Percentiles rank a stretch among this genome's conserved stretches.
These are phyloP conservation scores for Penicillium sp. DNA, from an alignment of 2,329 filamentous ascomycete species.

Conservation along the genomic window DNA sequence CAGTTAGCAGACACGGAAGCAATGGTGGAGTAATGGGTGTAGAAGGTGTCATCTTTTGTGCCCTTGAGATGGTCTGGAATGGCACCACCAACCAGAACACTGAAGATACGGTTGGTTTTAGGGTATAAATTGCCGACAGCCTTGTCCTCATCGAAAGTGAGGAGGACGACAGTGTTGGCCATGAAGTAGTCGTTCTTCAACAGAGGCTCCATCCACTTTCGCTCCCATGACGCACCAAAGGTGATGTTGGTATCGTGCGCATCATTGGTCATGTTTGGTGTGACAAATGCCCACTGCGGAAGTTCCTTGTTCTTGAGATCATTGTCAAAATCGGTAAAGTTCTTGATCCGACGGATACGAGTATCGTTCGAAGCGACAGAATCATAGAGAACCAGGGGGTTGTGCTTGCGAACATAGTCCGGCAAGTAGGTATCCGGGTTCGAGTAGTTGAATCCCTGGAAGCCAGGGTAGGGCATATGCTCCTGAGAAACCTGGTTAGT, in stretches of 20 bases:
- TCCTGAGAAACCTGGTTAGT: conserved; percentile 50
- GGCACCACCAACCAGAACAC: conserved; percentile 72
- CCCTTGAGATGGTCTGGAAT: conserved; percentile 63
- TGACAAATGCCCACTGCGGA: conserved; percentile 65
- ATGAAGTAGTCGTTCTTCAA: conserved; percentile 70
- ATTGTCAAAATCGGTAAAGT: conserved; percentile 66
- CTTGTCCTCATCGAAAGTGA: conserved; percentile 83
- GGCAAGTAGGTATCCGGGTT: conserved; percentile 66
- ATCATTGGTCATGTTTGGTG: conserved; percentile 60
- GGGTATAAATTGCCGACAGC: conserved; percentile 52
- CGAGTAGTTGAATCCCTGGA: conserved; percentile 62
- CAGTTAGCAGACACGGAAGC: conserved; percentile 69
- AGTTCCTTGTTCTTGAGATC: conserved; percentile 65
- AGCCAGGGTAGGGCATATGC: conserved; percentile 73
- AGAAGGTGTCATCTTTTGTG: conserved; percentile 68
- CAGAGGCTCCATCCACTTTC: conserved; percentile 68
- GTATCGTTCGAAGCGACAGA: conserved; percentile 58
- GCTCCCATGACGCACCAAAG: conserved; percentile 67
- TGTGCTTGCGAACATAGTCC: conserved; percentile 83
- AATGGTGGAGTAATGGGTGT: conserved; percentile 72
- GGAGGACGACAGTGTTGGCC: conserved; percentile 71
- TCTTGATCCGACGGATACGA: conserved; percentile 70
- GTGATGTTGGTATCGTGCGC: conserved; percentile 74
- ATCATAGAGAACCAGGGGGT: conserved; percentile 65
- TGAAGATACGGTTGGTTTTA: conserved; percentile 66